A percentile compares a stretch with the other conserved stretches of the same genome.
Evolutionary conservation across 176 grass and related monocot genomes (phyloP).

Genomic region (Bromus sterilis): DNA sequence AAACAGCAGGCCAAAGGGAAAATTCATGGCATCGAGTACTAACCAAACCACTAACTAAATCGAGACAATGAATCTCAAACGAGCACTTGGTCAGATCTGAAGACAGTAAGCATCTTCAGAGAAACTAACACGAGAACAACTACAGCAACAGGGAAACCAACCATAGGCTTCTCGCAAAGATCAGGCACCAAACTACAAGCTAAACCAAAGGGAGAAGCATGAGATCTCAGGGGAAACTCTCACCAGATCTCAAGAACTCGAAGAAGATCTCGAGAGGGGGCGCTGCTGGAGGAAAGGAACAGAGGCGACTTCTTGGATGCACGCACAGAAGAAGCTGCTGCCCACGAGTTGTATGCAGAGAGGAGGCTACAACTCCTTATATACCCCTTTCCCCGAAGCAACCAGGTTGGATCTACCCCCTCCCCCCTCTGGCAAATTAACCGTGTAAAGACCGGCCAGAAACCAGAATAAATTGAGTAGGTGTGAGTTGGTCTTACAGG

Average conservation of each 20-base stretch:
- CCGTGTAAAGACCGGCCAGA: conserved; percentile 35
- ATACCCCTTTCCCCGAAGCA: conserved; percentile 23
- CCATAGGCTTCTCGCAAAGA: neutral
- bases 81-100: conserved; percentile 22
- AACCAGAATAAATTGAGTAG: neutral
- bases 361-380: conserved; percentile 29
- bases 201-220: neutral
- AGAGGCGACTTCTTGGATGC: conserved; percentile 7
- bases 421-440: conserved; percentile 16
- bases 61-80: neutral
- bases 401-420: conserved; percentile 30
- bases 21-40: neutral
- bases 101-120: neutral
- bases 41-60: neutral
- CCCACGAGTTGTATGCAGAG: conserved; percentile 31
- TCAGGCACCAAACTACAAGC: neutral
- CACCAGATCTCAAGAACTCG: conserved; percentile 34
- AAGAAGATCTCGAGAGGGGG: conserved; percentile 14
- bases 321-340: conserved; percentile 32
- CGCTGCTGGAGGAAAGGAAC: neutral
- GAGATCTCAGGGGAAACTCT: conserved; percentile 12
- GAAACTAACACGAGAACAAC: neutral
- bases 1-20: neutral
- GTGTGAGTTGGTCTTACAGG: conserved; percentile 5
- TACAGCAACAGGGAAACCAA: neutral